Evolutionary conservation across 306 rosid genomes (phyloP), one percentile per base, ranked within the genome.

Genomic region (Datisca glomerata): DNA sequence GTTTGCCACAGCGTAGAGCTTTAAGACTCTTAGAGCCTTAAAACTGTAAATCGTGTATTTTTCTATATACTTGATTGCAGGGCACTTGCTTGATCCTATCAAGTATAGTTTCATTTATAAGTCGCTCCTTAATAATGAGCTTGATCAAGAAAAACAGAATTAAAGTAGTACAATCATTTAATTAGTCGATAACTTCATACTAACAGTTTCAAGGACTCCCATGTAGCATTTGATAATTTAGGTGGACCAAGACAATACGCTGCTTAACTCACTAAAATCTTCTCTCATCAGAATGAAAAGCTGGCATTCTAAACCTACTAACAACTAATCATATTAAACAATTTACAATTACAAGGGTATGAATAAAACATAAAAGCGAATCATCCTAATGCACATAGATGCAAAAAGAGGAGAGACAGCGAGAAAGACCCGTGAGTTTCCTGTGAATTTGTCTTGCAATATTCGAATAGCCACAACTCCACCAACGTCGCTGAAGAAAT

Each of bases 381-480:
- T 27, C 22, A 45, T 15, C 32, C 22, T n/a, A 23, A 36, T 44
- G 33, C 19, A 22, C 18, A 33, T 22, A 32, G 5, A 21, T 18
- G 20, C 21, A 38, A 41, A 11, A 21, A 1, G 17, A 24, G 1
- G 41, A 41, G 12, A 56, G 57, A 50, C 47, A 45, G 65, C 59
- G 54, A 56, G 15, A 27, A 13, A 43, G 31, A 86, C 96, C 95
- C 95, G 75, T 48, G 95, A 84, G 55, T 89, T 89, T 56, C 86
- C 84, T 14, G 91, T 84, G 64, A 72, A 80, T 59, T 73, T 89
- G 72, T 89, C 95, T 28, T 45, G 78, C 29, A 72, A 78, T 63
- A 89, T 61, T 41, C 95, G 93, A 33, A 84, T 49, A 58, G 72
- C 93, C 53, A 63, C 79, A 47, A 89, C 73, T 59, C 95, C 95